Evolutionary conservation across 2,329 filamentous ascomycete genomes (phyloP).

Genomic region (Beauveria caledonica): DNA sequence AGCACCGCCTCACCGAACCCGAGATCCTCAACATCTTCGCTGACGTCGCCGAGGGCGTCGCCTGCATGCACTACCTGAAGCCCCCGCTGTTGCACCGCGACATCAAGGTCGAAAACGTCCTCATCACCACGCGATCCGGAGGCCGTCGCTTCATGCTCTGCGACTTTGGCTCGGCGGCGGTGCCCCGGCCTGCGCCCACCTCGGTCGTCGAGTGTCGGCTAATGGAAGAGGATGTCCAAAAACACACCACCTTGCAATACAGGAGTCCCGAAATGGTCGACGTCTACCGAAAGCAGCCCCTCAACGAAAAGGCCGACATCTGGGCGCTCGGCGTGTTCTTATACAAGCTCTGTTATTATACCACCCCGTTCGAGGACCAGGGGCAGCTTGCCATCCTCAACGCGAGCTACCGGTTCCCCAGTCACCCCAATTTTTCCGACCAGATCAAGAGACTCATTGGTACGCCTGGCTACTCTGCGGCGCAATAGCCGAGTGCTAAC

Average conservation of each 20-base stretch:
- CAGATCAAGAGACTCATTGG: conserved; percentile 83
- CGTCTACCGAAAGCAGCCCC: conserved; percentile 90
- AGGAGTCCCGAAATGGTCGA: conserved; percentile 98
- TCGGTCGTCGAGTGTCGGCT: conserved; percentile 82
- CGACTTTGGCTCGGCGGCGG: conserved; percentile 90
- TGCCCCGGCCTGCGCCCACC: conserved; percentile 74
- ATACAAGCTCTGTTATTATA: conserved; percentile 99
- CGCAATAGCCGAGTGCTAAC: conserved; percentile 15
- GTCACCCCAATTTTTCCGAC: conserved; percentile 83
- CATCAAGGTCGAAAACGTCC: conserved; percentile 94
- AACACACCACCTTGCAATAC: conserved; percentile 95
- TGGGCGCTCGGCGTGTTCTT: conserved; percentile 92
- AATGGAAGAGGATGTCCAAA: conserved; percentile 94
- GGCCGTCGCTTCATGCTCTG: conserved; percentile 85
- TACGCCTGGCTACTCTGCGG: conserved; percentile 26
- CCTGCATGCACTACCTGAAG: conserved; percentile 98
- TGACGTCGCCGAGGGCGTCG: conserved; percentile 91
- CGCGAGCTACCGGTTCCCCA: conserved; percentile 85
- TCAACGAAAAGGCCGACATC: conserved; percentile 98
- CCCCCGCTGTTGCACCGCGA: conserved; percentile 88
- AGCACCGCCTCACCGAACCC: conserved; percentile 92
- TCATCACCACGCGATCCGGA: conserved; percentile 66
- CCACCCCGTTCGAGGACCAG: conserved; percentile 95
- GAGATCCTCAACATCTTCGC: conserved; percentile 97
- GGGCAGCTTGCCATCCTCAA: conserved; percentile 96